Evolutionary conservation across 768 basidiomycete genomes (phyloP).

Genomic region (Termitomyces sp.): DNA sequence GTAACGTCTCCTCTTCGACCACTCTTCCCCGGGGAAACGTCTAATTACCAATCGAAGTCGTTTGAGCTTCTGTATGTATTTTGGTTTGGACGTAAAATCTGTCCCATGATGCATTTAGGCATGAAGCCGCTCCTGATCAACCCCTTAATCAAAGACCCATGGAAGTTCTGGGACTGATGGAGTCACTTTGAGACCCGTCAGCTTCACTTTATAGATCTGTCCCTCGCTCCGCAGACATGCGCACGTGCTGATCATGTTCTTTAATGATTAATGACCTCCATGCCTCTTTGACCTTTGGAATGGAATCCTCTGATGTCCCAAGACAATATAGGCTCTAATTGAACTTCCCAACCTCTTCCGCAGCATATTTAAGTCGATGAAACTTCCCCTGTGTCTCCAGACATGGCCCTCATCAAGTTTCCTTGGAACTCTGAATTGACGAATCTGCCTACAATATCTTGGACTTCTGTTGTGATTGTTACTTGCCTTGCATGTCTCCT

Average conservation of each 20-base stretch:
- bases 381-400: neutral
- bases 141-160: conserved; percentile 15
- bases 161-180: conserved; percentile 24
- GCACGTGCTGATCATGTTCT: too few relatives aligned
- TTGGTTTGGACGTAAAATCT: conserved; percentile 26
- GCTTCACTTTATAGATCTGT: conserved; percentile 23
- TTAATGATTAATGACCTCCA: neutral
- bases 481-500: conserved; percentile 14
- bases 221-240: conserved; percentile 15
- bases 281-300: neutral
- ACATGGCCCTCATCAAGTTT: neutral
- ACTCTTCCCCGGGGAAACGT: too few relatives aligned
- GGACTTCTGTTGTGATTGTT: neutral
- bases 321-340: neutral
- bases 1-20: too few relatives aligned
- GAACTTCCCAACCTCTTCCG: neutral
- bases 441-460: neutral
- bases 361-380: neutral
- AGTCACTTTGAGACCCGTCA: too few relatives aligned
- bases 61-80: conserved; percentile 31
- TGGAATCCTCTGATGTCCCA: neutral
- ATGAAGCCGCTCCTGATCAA: too few relatives aligned
- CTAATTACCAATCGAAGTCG: neutral
- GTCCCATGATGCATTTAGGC: too few relatives aligned
- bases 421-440: neutral